phyloP scores from a whole-genome alignment of 2,329 filamentous ascomycete genomes.

The Aspergillus carbonarius region DNA sequence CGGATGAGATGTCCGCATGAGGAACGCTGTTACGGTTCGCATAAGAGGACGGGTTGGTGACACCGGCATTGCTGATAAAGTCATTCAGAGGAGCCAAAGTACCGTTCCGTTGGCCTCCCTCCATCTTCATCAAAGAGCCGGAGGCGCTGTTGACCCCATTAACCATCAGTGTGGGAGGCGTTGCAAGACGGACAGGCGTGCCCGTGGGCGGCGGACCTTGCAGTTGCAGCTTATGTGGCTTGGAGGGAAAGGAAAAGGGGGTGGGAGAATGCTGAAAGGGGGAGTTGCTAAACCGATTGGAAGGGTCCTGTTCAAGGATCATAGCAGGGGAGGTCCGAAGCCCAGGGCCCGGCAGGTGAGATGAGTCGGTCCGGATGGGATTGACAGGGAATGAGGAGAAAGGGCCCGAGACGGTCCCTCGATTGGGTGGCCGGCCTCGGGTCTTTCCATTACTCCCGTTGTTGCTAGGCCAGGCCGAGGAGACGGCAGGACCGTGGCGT shows the following conservation, averaged over 20 bases:
- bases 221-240: conserved; percentile 43
- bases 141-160: conserved; percentile 35
- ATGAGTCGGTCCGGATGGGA: conserved; percentile 51
- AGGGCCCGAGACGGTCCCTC: conserved; percentile 62
- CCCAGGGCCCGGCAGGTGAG: conserved; percentile 43
- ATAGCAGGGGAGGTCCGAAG: conserved; percentile 43
- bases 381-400: conserved; percentile 69
- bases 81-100: conserved; percentile 10
- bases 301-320: conserved; percentile 41
- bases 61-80: neutral
- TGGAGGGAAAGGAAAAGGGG: conserved; percentile 20
- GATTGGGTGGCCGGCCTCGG: conserved; percentile 76
- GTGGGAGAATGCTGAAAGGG: conserved; percentile 29
- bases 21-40: conserved; percentile 9
- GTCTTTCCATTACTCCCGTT: conserved; percentile 67
- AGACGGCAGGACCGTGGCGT: conserved; percentile 81
- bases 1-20: conserved; percentile 23
- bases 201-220: conserved; percentile 44
- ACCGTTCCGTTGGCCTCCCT: conserved; percentile 17
- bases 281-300: conserved; percentile 17
- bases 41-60: conserved; percentile 8
- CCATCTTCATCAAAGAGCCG: conserved; percentile 12
- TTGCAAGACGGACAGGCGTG: conserved; percentile 43
- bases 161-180: conserved; percentile 42
- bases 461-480: conserved; percentile 80